A percentile compares a stretch with the other conserved stretches of the same genome.
Conservation (phyloP, 768 basidiomycete species). For the Coprinopsis cinerea region DNA sequence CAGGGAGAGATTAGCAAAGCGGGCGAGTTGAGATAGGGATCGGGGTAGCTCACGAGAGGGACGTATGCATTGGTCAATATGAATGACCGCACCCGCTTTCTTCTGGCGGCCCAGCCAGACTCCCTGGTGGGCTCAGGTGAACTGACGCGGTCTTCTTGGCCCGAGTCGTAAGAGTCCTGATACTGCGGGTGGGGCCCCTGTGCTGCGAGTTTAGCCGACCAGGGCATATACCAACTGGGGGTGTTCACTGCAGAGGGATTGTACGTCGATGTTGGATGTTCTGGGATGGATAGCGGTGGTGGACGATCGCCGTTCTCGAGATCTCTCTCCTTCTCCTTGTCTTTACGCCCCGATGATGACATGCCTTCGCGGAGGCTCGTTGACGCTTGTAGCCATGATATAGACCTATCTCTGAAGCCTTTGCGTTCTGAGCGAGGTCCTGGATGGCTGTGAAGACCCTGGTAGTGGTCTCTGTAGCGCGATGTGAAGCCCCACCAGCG, state of each 20-base stretch:
- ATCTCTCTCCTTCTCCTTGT: slow-evolving; percentile 17
- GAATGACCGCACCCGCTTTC: slow-evolving; percentile 55
- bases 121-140: slow-evolving; percentile 21
- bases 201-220: slow-evolving; percentile 43
- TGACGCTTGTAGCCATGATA: slow-evolving; percentile 46
- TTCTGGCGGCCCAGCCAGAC: slow-evolving; percentile 26
- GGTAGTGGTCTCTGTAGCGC: slow-evolving; percentile 29
- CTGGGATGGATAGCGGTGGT: slow-evolving; percentile 29
- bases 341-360: slow-evolving; percentile 27
- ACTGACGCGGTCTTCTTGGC: slow-evolving; percentile 21
- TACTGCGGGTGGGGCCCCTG: slow-evolving; percentile 31
- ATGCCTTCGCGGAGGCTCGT: slow-evolving; percentile 30
- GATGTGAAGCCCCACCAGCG: slow-evolving; percentile 76
- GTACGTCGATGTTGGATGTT: slow-evolving; percentile 35
- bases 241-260: slow-evolving; percentile 51
- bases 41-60: slow-evolving; percentile 52
- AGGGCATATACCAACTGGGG: slow-evolving; percentile 65
- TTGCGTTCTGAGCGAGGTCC: slow-evolving; percentile 28
- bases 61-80: slow-evolving; percentile 73
- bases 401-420: slow-evolving; percentile 38
- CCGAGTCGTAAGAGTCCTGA: slow-evolving; percentile 24
- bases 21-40: slow-evolving; percentile 3
- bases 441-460: slow-evolving; percentile 14
- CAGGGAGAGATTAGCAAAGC: slow-evolving; percentile 12
- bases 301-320: slow-evolving; percentile 12